Base-by-base conservation (phyloP, 192 early-diverging fungal species). In the Mortierella antarctica region DNA sequence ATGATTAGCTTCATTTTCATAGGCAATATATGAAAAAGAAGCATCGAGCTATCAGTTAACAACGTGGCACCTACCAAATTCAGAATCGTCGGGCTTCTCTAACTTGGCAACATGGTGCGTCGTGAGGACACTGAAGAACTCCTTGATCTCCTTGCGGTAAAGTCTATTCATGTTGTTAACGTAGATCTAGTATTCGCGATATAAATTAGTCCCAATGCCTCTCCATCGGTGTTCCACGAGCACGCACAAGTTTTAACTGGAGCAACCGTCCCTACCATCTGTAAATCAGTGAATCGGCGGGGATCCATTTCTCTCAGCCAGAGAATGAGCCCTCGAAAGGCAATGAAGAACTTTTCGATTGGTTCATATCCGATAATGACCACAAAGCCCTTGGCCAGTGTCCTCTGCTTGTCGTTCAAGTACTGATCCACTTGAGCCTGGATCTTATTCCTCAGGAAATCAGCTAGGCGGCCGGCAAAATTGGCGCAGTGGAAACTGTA, bases 271-370 rank as follows among this genome's bases (percentile, higher is more conserved):
- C 71, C 49, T 77, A 94, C 86, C 72, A 86, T 90, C 57, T 93
- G 93, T 7, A 94, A 69, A 64, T 95, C 94, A 60, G 88, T 88
- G 74, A 92, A 90, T 20, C 89, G 84, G 10, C 64, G 69, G 39
- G 92, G 83, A 47, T 93, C 92, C 74, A 94, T 88, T 58, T 94
- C 90, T 64, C 90, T 88, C 60, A 93, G 83, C 94, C 94, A 95
- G 17, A 92, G 63, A 46, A 88, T 86, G 47, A 94, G 77, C 3
- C 91, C 91, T 13, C 86, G 89, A 56, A 91, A 95, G 62, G 86
- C 86, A 53, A 90, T 84, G 58, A 94, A 76, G 45, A 83, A 74
- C 61, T 90, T 88, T 75, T 92, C 91, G 15, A 92, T 87, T 1
- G 83, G 66, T 20, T 92, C 89, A 20, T 92, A 92, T 14, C 77